A percentile compares a stretch with the other conserved stretches of the same genome.
phyloP scores from a whole-genome alignment of 2,329 filamentous ascomycete genomes.

The Aureobasidium sp. region DNA sequence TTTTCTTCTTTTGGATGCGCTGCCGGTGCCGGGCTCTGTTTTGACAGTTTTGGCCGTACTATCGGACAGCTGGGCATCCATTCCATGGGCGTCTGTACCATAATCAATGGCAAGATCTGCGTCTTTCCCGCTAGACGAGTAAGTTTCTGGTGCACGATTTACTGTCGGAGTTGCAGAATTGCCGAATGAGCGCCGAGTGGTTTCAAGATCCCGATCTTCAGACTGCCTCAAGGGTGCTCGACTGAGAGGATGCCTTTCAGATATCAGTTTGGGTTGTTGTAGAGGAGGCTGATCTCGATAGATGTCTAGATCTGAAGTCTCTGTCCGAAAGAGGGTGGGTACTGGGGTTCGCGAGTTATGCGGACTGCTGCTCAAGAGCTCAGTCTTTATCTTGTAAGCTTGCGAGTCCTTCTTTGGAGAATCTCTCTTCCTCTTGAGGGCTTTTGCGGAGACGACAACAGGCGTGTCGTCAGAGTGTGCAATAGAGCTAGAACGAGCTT shows the following conservation, averaged over 20 bases:
- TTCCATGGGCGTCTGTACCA: not conserved
- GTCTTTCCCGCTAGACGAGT: not conserved
- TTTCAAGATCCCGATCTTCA: not conserved
- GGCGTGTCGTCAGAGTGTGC: slow-evolving; percentile 31
- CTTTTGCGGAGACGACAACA: slow-evolving; percentile 35
- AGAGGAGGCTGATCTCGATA: not conserved
- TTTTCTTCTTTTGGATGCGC: not conserved
- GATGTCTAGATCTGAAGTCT: slow-evolving; percentile 40
- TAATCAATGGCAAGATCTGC: too few species aligned
- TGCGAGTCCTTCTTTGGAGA: slow-evolving; percentile 20
- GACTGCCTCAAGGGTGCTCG: not conserved
- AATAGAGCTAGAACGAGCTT: slow-evolving; percentile 18
- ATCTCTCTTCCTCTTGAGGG: slow-evolving; percentile 37
- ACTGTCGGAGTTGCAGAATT: not conserved
- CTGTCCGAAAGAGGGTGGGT: slow-evolving; percentile 26
- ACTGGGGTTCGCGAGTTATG: slow-evolving; percentile 17
- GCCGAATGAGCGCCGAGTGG: not conserved
- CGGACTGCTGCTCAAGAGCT: slow-evolving; percentile 31
- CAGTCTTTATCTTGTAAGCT: slow-evolving; percentile 34
- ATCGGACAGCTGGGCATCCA: not conserved
- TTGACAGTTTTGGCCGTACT: slow-evolving; percentile 1
- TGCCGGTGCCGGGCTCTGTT: not conserved
- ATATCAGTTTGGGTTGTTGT: not conserved
- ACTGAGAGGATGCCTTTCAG: not conserved
- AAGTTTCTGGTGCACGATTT: not conserved